Base-by-base conservation (phyloP, 805 yeast species). In the Cyberlindnera samutprakarnensis region DNA sequence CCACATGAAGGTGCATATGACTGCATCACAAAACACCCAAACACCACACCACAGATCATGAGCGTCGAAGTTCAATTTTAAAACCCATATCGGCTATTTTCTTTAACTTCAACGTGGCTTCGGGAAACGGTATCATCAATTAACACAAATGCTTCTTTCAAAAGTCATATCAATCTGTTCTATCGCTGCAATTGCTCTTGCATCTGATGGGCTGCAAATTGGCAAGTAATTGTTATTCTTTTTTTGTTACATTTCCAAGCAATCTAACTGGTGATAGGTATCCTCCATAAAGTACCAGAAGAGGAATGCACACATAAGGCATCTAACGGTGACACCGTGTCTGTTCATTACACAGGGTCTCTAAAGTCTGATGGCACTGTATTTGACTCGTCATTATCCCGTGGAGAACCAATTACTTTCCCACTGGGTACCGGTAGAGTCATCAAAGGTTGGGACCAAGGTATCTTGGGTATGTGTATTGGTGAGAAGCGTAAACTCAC, bases 401-500 rank as follows among this genome's bases (percentile, higher is more conserved):
- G 94, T 49, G 75, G 73, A 11, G 46, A 55, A 27, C 96, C 96
- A 28, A 64, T 87, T 38, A 54, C 66, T 25, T 87, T 87, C 57
- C 58, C 58, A n/a, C 60, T 88, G 33, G 96, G 96, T 25, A 55
- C 58, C 17, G 88, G 94, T 5, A 78, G 72, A 47, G 96, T 87
- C 20, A 87, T 87, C 51, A 51, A 66, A 38, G 96, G 96, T 37
- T 87, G 96, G 96, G 96, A 87, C 42, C 74, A 78, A 57, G 96
- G 96, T 25, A 61, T 86, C 31, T 64, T 23, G 76, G 80, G 61
- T 29, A 46, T 47, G 94, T 87, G 96, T 59, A 64, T 84, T 54
- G 95, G 95, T 28, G 96, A 87, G 57, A 67, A 78, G 61, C 72
- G 96, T 53, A 78, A 70, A 44, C 64, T 87, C 46, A 71, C 75